Evolutionary conservation across 345 rosid species (phyloP), one percentile per base, ranked within the genome.

Genomic region (Brassica rapa): DNA sequence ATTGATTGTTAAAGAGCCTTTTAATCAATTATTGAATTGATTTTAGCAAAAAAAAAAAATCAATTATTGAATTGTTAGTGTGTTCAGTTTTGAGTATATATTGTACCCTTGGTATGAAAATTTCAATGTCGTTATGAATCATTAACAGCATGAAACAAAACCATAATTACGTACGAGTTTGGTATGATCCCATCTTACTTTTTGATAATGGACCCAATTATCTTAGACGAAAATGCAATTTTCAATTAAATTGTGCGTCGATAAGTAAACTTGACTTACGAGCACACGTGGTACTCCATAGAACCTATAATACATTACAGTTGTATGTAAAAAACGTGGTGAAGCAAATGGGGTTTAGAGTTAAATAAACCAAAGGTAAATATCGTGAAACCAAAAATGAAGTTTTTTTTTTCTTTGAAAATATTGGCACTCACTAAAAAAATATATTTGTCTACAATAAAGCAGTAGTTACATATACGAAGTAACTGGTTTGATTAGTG

Each of bases 101-200:
- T 23, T 67, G 62, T 76, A 76, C 19, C 56, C 56, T 1, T 5
- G 62, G 68, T 62, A 25, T 67, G 41, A 70, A 46, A 51, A 51
- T 5, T 53, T 63, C 16, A 25, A 27, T 53, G 66, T 63, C 30
- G 72, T 65, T 25, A 39, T 27, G 53, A 71, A 21, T 57, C 67
- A 71, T 56, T 64, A 71, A 71, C 61, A 64, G 46, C 71, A 71
- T 65, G 23, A 56, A 71, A 71, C 53, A 16, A 56, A 56, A n/a
- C 43, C 25, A 32, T 72, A 72, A 51, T 51, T 51, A 51, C 68
- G 63, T 72, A 72, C 69, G 57, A 67, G 82, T 79, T 79, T 73
- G 82, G 77, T 61, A 72, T 60, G 77, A 61, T 79, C 49, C 82
- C 82, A 79, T 72, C 63, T 59, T 59, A 67, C 77, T 59, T 66